These are phyloP conservation scores for Arthrinium phaeospermum DNA, from an alignment of 2,329 filamentous ascomycete species.

Conservation along the genomic window DNA sequence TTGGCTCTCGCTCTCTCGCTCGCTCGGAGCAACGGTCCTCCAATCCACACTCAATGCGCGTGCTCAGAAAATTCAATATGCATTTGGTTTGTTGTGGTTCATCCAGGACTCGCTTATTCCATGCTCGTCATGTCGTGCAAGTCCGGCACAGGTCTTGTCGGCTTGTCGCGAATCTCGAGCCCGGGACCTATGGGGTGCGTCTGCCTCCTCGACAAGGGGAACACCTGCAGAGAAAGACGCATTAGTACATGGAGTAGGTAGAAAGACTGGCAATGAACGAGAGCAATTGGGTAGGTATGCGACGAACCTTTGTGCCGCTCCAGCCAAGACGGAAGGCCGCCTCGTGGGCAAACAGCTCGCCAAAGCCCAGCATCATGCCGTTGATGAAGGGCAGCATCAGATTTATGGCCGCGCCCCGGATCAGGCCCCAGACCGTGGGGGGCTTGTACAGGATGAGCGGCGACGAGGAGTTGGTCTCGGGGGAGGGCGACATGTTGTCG, in stretches of 20 bases:
- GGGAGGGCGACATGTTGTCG: slow-evolving; percentile 61
- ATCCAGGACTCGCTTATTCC: slow-evolving; percentile 56
- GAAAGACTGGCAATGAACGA: background rate
- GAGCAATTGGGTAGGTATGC: background rate
- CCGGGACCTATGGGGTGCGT: slow-evolving; percentile 77
- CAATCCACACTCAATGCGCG: background rate
- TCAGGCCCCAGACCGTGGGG: slow-evolving; percentile 82
- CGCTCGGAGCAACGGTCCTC: slow-evolving; percentile 9
- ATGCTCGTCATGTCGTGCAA: slow-evolving; percentile 71
- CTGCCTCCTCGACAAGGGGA: slow-evolving; percentile 64
- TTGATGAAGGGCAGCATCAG: slow-evolving; percentile 95
- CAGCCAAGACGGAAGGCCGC: slow-evolving; percentile 91
- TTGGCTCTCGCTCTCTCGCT: background rate
- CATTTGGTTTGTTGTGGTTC: background rate
- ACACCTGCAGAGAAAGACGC: slow-evolving; percentile 50
- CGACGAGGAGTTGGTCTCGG: slow-evolving; percentile 58
- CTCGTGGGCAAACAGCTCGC: slow-evolving; percentile 96
- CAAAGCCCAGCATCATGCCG: slow-evolving; percentile 97
- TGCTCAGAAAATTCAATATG: background rate
- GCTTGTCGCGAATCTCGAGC: slow-evolving; percentile 77
- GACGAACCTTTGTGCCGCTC: slow-evolving; percentile 86
- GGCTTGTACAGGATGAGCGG: slow-evolving; percentile 87
- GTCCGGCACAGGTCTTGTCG: slow-evolving; percentile 60
- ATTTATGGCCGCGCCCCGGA: slow-evolving; percentile 93
- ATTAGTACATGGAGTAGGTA: background rate